Evolutionary conservation across 2,329 filamentous ascomycete species (phyloP), one percentile per base, ranked within the genome.

Genomic region (Clarireedia monteithiana): DNA sequence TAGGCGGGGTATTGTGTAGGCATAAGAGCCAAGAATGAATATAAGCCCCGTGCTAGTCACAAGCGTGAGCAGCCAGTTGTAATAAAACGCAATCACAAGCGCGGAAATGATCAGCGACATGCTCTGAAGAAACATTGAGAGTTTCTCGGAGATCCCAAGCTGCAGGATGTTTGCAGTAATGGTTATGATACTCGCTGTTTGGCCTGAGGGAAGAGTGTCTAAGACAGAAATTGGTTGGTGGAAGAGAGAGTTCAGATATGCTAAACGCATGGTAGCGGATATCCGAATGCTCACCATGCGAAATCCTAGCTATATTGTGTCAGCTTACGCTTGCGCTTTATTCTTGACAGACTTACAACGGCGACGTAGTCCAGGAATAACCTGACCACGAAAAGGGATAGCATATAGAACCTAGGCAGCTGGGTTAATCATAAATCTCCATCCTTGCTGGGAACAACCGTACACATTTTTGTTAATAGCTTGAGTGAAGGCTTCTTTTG

Each of bases 191-290:
- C 75, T 74, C 0, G 82, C 82, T 0, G 81, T 79, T n/a, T 79
- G 74, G 1, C 84, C 84, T 0, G 81, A 73, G 0, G 79, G 76
- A 75, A 83, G 80, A n/a, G 78, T 79, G 68, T 88, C 85, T 50
- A 88, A 80, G 42, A 85, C 82, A 58, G 84, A 81, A 50, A 88
- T 79, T 53, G 82, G 81, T 70, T 87, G 84, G 2, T 74, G 72
- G 48, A 90, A 81, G 5, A 88, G 76, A 38, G 75, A 74, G 48
- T 77, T 73, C n/a, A 89, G 74, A 61, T 87, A 89, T 61, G 83
- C 75, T 40, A 84, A 75, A 36, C 86, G 75, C 55, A 84, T 76
- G 7, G 76, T 78, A 2, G 81, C 77, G 2, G 81, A 83, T 61
- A 84, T 73, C 24, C 81, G 76, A 53, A 83, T 79, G 34, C 80